phyloP scores from a whole-genome alignment of 1,139 yeast species.

The Taphrina deformans region DNA sequence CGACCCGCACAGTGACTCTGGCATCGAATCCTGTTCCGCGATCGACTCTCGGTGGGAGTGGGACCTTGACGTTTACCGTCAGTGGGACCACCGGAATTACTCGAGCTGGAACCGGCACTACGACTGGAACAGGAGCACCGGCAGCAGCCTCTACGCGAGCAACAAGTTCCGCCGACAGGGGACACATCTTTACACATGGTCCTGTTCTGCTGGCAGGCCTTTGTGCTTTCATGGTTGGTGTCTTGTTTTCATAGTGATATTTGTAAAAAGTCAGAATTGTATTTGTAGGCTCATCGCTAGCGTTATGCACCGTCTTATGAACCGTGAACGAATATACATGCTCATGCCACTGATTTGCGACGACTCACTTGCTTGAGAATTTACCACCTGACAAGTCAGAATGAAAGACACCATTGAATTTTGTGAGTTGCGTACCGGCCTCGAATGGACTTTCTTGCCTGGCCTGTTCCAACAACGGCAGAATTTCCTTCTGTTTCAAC shows the following conservation, averaged over 20 bases:
- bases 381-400: conserved; percentile 2
- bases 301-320: neutral
- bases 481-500: conserved; percentile 28
- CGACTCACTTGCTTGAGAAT: conserved; percentile 6
- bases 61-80: neutral
- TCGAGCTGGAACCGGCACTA: neutral
- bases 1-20: conserved; percentile 2
- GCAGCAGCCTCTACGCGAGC: neutral
- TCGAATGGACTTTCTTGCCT: conserved; percentile 34
- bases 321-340: too few relatives aligned
- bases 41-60: neutral
- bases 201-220: neutral
- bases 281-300: conserved; percentile 2
- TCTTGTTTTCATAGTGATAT: neutral
- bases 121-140: neutral
- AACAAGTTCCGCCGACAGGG: neutral
- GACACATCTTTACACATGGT: neutral
- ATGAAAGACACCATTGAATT: too few relatives aligned
- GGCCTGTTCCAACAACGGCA: conserved; percentile 35
- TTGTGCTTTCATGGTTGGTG: neutral
- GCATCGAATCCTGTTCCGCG: conserved; percentile 14
- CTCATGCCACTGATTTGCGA: too few relatives aligned
- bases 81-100: neutral
- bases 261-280: neutral
- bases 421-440: conserved; percentile 8